Evolutionary conservation across 805 yeast genomes (phyloP).

Genomic region (Sungouiozyma intestinalis): DNA sequence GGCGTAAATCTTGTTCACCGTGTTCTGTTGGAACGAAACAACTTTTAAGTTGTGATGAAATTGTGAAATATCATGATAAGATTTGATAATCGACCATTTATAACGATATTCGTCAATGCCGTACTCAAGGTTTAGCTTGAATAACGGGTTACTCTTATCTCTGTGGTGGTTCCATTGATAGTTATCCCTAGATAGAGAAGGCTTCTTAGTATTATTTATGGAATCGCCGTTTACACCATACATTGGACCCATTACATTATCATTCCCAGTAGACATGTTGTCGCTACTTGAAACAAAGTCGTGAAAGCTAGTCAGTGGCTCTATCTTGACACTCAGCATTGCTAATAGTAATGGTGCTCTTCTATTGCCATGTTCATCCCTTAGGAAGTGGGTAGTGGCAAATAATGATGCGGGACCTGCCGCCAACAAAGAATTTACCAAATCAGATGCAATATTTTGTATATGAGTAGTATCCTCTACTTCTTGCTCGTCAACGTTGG

Average conservation of each 20-base stretch:
- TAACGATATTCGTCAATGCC: conserved; percentile 75
- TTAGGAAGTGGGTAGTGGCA: conserved; percentile 61
- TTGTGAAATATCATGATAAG: conserved; percentile 57
- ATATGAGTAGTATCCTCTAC: conserved; percentile 9
- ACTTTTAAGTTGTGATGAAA: conserved; percentile 62
- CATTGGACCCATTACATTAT: background rate
- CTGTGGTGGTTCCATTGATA: conserved; percentile 6
- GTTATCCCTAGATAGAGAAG: conserved; percentile 31
- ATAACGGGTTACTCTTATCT: conserved; percentile 18
- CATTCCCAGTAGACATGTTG: background rate
- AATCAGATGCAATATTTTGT: conserved; percentile 30
- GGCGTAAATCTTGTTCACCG: conserved; percentile 20
- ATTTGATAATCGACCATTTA: conserved; percentile 71
- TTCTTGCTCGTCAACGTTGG: background rate
- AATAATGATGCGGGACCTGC: conserved; percentile 70
- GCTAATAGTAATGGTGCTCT: conserved; percentile 78
- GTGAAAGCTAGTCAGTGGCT: conserved; percentile 29
- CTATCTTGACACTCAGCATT: conserved; percentile 55
- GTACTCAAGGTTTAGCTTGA: conserved; percentile 71
- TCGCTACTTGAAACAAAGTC: background rate
- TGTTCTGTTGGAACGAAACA: conserved; percentile 36
- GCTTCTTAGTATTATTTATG: conserved; percentile 23
- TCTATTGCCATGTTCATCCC: conserved; percentile 64
- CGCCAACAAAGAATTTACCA: conserved; percentile 44
- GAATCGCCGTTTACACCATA: background rate